Evolutionary conservation across 148 eudicot genomes (phyloP), one percentile per base, ranked within the genome.

Genomic region (Rhododendron mucronatum): DNA sequence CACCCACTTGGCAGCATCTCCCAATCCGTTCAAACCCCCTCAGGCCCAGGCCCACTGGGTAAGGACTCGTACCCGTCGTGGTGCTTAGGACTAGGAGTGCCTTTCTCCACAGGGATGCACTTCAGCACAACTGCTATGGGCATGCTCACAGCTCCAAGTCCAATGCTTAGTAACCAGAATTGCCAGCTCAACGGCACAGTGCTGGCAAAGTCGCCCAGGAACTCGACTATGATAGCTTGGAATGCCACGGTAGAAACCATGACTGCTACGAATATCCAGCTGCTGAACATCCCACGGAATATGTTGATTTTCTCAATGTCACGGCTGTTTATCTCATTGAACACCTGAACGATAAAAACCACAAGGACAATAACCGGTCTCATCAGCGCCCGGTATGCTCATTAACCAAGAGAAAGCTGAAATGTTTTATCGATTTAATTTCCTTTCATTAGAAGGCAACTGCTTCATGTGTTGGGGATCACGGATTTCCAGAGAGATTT

Each of bases 291-390:
- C 41, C 98, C 96, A 2, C 91, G 88, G 90, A 97, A 95, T 23
- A 97, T 90, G 87, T 97, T 95, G 83, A 97, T 93, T 89, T 91
- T 97, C 88, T 95, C 99, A 51, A 97, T 97, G 75, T 97, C 98
- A 30, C 98, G 95, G 88, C 99, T 97, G 90, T 97, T 97, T 87
- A 97, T 91, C 86, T 97, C 99, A 65, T 97, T 97, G 89, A 97
- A 97, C 69, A 95, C 92, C 99, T 97, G 93, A 14, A 86, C 80
- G 74, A 20, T 11, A 41, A 7, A 75, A 78, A 35, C n/a, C 23
- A 67, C 21, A 35, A 86, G 5, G 74, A 67, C 26, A 11, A 15
- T 33, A 53, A 51, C 44, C 15, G 26, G 47, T 51, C 3, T 51
- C 45, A 61, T 82, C n/a, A 67, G 48, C 47, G 50, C 35, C 59